Evolutionary conservation across 2,329 filamentous ascomycete species (phyloP).

Genomic region (Pestalotiopsis sp.): DNA sequence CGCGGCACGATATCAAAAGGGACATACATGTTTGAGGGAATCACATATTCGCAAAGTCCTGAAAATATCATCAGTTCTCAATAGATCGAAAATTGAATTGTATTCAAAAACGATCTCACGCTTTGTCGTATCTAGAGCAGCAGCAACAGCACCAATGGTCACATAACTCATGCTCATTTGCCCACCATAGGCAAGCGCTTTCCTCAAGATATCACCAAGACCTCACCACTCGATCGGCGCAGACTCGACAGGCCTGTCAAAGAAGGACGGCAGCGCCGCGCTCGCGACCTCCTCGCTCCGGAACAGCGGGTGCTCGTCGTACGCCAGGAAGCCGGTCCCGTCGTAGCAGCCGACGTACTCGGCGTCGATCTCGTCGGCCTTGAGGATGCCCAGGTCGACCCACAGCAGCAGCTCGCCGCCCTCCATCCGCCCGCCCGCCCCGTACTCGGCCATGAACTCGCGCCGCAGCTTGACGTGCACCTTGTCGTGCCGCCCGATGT

Average conservation of each 20-base stretch:
- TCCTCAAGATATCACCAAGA: neutral
- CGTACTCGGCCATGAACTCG: constrained; percentile 4
- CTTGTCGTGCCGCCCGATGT: neutral
- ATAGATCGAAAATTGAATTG: neutral
- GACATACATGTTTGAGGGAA: neutral
- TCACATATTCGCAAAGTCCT: neutral
- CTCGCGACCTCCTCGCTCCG: neutral
- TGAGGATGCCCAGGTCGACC: constrained; percentile 1
- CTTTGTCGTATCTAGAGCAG: neutral
- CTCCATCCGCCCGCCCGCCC: neutral
- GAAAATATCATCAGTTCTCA: neutral
- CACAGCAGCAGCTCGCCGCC: constrained; percentile 2
- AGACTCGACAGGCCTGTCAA: neutral
- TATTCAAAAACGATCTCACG: accelerated
- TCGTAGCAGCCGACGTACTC: constrained; percentile 4
- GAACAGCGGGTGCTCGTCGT: neutral
- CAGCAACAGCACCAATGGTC: neutral
- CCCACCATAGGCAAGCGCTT: neutral
- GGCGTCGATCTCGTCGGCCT: constrained; percentile 1
- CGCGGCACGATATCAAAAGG: neutral
- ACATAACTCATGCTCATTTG: neutral
- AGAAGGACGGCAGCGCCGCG: neutral
- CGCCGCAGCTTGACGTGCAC: neutral
- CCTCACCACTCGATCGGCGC: neutral
- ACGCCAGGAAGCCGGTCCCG: constrained; percentile 2